Base-by-base conservation (phyloP, 1,139 yeast species). In the Magnusiomyces clavatus region DNA sequence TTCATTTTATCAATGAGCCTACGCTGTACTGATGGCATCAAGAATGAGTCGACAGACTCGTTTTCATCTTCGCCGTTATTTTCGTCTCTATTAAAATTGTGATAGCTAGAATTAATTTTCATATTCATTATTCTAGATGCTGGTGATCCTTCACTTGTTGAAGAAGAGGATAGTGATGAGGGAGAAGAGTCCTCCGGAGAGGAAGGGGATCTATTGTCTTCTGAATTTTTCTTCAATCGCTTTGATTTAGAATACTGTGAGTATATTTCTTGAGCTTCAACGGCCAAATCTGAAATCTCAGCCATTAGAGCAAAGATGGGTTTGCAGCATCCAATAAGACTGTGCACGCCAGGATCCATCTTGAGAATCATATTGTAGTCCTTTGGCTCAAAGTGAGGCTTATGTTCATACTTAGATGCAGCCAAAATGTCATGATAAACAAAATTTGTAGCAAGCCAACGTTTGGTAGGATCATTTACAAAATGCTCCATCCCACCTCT, bases 351-450 rank as follows among this genome's bases (percentile, higher is more conserved):
- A 19, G 51, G 51, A 10, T 60, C 61, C 20, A 58, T 55, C n/a
- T 51, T 55, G 54, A 63, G 68, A 64, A 85, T 75, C 39, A 70
- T 67, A 49, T 82, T 81, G 65, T 86, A 85, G 34, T 68, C 69
- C 3, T 56, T 54, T 2, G 68, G 55, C 13, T 65, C 56, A 53
- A 69, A 66, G 34, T 68, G 64, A 0, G 69, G 60, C 45, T 38
- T 75, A n/a, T 67, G 56, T 6, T 61, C 58, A 29, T 60, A 56
- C 6, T 66, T 73, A 13, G 85, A 78, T 50, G 82, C 76, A 1
- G 92, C 81, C 57, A 84, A 71, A 42, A 86, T 76, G 62, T 86
- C 95, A 64, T 86, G 95, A 63, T 86, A 86, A 1, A 89, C 88
- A 68, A 83, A 86, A 65, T 83, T 85, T n/a, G 88, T 79, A 29